These are phyloP conservation scores for Mucor racemosus DNA, from an alignment of 371 early-diverging fungal species.

Conservation along the genomic window DNA sequence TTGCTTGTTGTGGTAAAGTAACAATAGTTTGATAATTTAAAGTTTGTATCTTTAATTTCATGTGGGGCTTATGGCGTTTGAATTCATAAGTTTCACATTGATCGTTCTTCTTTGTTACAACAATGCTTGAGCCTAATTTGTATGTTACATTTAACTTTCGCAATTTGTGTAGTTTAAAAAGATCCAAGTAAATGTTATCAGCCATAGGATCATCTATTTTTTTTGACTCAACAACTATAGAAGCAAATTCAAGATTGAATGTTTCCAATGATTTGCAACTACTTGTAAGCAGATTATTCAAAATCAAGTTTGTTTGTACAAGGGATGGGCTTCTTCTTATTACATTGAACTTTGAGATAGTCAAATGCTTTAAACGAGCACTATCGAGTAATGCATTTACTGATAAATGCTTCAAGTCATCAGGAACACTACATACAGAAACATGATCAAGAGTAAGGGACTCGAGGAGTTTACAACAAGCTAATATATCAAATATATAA, in stretches of 20 bases:
- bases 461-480: neutral
- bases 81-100: neutral
- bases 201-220: neutral
- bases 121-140: neutral
- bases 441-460: neutral
- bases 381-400: neutral
- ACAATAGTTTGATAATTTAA: neutral
- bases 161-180: neutral
- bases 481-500: neutral
- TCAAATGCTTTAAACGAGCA: neutral
- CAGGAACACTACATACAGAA: neutral
- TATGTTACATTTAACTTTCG: neutral
- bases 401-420: neutral
- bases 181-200: neutral
- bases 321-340: neutral
- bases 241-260: neutral
- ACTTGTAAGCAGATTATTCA: neutral
- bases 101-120: neutral
- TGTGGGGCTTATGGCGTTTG: no score
- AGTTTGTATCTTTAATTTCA: no score
- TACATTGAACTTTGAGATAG: neutral
- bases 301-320: neutral
- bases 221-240: neutral
- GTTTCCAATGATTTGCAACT: neutral
- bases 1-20: neutral